A percentile compares a stretch with the other conserved stretches of the same genome.
Evolutionary conservation across 129 eudicot species (phyloP).

Genomic region (Arctium minus): DNA sequence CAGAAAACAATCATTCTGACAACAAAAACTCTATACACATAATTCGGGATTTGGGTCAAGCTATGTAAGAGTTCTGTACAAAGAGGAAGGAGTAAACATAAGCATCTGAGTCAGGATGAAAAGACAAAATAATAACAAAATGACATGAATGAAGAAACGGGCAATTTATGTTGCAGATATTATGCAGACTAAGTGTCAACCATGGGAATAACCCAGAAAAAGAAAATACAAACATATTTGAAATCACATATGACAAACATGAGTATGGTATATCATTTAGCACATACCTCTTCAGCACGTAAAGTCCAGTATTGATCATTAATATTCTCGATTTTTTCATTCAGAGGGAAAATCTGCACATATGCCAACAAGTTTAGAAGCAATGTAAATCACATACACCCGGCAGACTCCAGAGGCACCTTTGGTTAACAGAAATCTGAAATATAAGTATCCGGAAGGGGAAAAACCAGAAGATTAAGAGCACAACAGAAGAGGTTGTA

Average conservation of each 20-base stretch:
- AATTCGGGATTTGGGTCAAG: background rate
- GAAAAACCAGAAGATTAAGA: background rate
- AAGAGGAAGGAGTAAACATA: background rate
- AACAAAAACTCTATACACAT: slow-evolving; percentile 5
- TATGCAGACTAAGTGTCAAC: background rate
- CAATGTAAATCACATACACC: background rate
- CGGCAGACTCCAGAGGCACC: background rate
- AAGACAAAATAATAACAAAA: background rate
- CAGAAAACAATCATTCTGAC: slow-evolving; percentile 11
- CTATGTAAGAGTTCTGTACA: background rate
- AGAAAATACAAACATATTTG: background rate
- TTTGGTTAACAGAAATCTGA: background rate
- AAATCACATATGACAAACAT: slow-evolving; percentile 1
- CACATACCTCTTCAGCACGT: slow-evolving; percentile 92
- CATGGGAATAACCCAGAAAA: background rate
- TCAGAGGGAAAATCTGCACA: slow-evolving; percentile 65
- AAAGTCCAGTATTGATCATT: slow-evolving; percentile 87
- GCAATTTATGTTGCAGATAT: background rate
- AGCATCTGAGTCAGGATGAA: background rate
- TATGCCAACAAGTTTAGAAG: background rate
- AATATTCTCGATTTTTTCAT: slow-evolving; percentile 72
- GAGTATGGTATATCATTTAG: background rate
- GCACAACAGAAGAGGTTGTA: background rate
- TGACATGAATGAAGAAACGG: background rate
- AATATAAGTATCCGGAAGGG: background rate